Base-by-base conservation (phyloP, 495 filamentous ascomycete genomes). In the Darksidea phi region DNA sequence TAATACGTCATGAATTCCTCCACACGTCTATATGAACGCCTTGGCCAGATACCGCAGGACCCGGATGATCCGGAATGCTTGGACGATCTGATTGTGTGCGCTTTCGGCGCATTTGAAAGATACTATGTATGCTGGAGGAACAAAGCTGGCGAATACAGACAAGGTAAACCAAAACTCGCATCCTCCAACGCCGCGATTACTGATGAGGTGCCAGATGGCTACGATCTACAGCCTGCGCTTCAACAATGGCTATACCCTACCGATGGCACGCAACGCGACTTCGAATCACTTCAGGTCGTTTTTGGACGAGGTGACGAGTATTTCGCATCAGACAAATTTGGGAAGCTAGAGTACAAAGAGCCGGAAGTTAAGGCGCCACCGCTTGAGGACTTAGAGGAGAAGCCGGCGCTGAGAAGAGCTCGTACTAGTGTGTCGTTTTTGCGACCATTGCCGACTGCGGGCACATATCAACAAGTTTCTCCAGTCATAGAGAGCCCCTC, bases 251-350 rank as follows among this genome's bases (percentile, higher is more conserved):
- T 78, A 5, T 78, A 72, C 53, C 75, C 74, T 5, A 17, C 64
- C 20, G 70, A 72, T 51, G 74, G 75, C n/a, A 63, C 67, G 47
- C 71, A 66, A 6, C 63, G 76, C 47, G 68, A 78, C 51, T 72
- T 75, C 47, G 66, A 67, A 21, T 71, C 72, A 1, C 60, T 78
- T 3, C 76, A 78, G 51, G 75, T 78, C 6, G 68, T 76, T 24
- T 67, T 78, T 24, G 71, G 74, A 8, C 72, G 74, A 24, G 73
- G 75, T 17, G 72, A 77, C 54, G 74, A 71, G 10, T 78, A 76
- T 61, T 76, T 72, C 51, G 76, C 75, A 1, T 76, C 75, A 2
- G 76, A 77, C 42, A 61, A 72, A 53, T 63, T 72, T 42, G 73
- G 74, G n/a, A 75, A 76, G 47, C 50, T 76, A 12, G 60, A 64